These are phyloP conservation scores for Phaseolus lunatus DNA, from an alignment of 306 rosid genomes.

Conservation along the genomic window DNA sequence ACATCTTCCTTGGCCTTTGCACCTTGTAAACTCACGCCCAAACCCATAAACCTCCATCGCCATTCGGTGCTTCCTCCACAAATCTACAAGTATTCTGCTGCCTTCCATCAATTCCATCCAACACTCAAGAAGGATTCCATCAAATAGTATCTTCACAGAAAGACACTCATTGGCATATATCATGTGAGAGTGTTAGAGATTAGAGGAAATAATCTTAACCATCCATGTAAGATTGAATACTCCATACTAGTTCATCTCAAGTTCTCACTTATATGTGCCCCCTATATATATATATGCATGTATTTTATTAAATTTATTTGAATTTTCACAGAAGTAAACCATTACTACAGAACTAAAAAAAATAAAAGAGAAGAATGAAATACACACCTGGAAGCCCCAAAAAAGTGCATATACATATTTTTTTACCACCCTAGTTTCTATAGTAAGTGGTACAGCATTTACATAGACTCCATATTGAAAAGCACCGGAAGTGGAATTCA, in stretches of 20 bases:
- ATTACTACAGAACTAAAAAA: neutral
- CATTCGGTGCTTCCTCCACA: no score
- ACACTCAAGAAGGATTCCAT: no score
- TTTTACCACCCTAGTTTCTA: conserved; percentile 29
- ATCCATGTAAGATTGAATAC: neutral
- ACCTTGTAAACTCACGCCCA: no score
- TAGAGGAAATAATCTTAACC: neutral
- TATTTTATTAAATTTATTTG: neutral
- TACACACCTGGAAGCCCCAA: conserved; percentile 50
- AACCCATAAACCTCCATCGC: no score
- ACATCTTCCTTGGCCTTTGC: no score
- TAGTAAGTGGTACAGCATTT: conserved; percentile 40
- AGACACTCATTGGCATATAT: neutral
- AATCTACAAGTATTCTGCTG: no score
- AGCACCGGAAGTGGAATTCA: conserved; percentile 6
- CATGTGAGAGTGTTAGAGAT: neutral
- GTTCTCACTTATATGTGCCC: neutral
- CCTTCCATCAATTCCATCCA: no score
- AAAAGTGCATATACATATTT: conserved; percentile 48
- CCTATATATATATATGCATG: neutral
- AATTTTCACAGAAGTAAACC: neutral
- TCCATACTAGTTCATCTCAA: neutral
- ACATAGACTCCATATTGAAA: conserved; percentile 43
- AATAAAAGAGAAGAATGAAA: neutral
- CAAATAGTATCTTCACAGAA: no score